Percentiles rank a stretch among this genome's conserved stretches.
Evolutionary conservation across 1,139 yeast species (phyloP).

Genomic region (Suhomyces bribrorum): DNA sequence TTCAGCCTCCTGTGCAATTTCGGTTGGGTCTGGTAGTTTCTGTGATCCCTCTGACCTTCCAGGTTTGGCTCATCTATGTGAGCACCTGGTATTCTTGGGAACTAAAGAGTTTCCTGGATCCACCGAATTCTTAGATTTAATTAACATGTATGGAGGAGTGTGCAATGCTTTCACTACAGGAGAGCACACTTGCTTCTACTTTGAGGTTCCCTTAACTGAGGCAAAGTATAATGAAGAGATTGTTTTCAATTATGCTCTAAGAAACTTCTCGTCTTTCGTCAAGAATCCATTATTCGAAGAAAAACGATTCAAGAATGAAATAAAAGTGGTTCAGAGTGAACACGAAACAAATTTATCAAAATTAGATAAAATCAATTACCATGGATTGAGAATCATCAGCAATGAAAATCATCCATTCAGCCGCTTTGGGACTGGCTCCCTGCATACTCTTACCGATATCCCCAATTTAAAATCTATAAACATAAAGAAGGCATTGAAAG

Average conservation of each 20-base stretch:
- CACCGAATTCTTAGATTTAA: conserved; percentile 42
- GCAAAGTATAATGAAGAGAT: conserved; percentile 24
- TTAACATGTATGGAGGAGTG: conserved; percentile 53
- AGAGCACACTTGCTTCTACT: conserved; percentile 60
- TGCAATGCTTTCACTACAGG: conserved; percentile 70
- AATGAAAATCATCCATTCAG: conserved; percentile 42
- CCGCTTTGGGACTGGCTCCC: conserved; percentile 50
- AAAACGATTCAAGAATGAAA: conserved; percentile 48
- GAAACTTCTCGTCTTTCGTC: conserved; percentile 55
- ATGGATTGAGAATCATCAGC: conserved; percentile 56
- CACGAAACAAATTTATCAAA: conserved; percentile 52
- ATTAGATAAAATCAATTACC: conserved; percentile 51
- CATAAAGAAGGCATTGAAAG: conserved; percentile 22
- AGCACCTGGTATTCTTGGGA: conserved; percentile 65
- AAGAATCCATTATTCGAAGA: conserved; percentile 50
- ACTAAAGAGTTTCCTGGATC: conserved; percentile 55
- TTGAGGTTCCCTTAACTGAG: conserved; percentile 54
- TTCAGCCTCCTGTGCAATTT: conserved; percentile 45
- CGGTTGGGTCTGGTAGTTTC: conserved; percentile 65
- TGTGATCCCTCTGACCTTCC: conserved; percentile 55
- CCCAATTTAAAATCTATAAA: conserved; percentile 19
- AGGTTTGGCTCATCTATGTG: conserved; percentile 76
- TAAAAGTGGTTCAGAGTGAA: conserved; percentile 63
- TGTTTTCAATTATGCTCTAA: conserved; percentile 45
- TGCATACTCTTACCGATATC: conserved; percentile 27